phyloP scores from a whole-genome alignment of 768 basidiomycete species.

The Phallus indusiatus region DNA sequence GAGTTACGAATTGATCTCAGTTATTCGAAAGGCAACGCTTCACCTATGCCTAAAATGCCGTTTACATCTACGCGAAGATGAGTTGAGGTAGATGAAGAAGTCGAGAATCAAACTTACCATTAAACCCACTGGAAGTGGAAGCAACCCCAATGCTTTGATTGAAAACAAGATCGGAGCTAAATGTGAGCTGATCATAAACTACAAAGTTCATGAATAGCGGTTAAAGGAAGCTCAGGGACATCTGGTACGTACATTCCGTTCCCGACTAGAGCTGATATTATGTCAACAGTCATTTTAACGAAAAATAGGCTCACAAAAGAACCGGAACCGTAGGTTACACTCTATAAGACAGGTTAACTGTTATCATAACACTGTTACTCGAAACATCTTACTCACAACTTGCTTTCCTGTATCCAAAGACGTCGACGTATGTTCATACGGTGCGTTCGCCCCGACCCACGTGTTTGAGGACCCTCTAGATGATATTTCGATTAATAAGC shows the following conservation, averaged over 20 bases:
- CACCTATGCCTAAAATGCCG: too few relatives aligned
- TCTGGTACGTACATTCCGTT: neutral
- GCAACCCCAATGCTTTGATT: slow-evolving; percentile 41
- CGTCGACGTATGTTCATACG: slow-evolving; percentile 37
- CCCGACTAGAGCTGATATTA: neutral
- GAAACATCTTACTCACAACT: slow-evolving; percentile 16
- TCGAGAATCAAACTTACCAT: slow-evolving; percentile 50
- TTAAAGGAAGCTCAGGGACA: slow-evolving; percentile 3
- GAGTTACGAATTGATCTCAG: neutral
- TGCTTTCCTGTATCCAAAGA: slow-evolving; percentile 30
- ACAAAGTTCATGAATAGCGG: too few relatives aligned
- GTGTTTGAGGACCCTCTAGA: slow-evolving; percentile 38
- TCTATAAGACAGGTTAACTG: slow-evolving; percentile 23
- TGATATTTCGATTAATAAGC: slow-evolving; percentile 1
- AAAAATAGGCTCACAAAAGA: slow-evolving; percentile 26
- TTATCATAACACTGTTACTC: slow-evolving; percentile 25
- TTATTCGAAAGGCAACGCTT: too few relatives aligned
- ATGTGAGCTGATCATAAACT: slow-evolving; percentile 41
- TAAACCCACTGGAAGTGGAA: slow-evolving; percentile 32
- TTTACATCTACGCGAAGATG: too few relatives aligned
- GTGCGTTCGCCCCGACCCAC: slow-evolving; percentile 44
- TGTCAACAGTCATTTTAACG: neutral
- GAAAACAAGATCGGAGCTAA: slow-evolving; percentile 31
- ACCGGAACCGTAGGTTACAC: slow-evolving; percentile 46
- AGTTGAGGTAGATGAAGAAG: slow-evolving; percentile 11